Evolutionary conservation across 805 yeast genomes (phyloP).

Genomic region (Ogataea thermomethanolica): DNA sequence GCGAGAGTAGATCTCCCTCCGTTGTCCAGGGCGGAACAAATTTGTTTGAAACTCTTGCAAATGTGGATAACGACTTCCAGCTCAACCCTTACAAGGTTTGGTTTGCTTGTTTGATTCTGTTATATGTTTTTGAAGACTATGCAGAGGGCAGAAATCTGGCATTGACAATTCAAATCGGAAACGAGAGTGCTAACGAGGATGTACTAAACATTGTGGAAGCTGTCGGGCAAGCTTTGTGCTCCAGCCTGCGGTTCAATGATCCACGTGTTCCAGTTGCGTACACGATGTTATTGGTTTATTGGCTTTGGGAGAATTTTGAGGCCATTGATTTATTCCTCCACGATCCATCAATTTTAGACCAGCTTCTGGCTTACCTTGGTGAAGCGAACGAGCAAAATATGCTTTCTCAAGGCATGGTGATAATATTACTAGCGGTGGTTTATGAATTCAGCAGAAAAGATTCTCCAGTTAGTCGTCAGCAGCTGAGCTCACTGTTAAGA

Average conservation of each 20-base stretch:
- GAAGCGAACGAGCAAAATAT: conserved; percentile 35
- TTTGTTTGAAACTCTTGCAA: conserved; percentile 66
- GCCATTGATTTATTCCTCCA: conserved; percentile 74
- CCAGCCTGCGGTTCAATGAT: conserved; percentile 59
- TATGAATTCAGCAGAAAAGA: conserved; percentile 68
- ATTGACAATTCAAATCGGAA: conserved; percentile 53
- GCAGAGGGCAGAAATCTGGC: conserved; percentile 48
- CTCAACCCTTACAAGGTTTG: conserved; percentile 85
- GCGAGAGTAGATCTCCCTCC: conserved; percentile 9
- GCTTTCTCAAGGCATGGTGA: conserved; percentile 66
- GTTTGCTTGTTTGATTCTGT: conserved; percentile 71
- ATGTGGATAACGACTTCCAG: conserved; percentile 66
- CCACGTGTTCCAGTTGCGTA: conserved; percentile 78
- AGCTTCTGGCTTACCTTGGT: conserved; percentile 63
- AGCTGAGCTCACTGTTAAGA: conserved; percentile 57
- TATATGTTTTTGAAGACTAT: conserved; percentile 56
- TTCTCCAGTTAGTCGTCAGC: conserved; percentile 63
- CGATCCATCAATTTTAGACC: conserved; percentile 62
- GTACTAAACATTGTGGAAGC: conserved; percentile 70
- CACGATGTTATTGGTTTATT: conserved; percentile 63
- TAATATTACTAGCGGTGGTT: conserved; percentile 66
- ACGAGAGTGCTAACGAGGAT: conserved; percentile 62
- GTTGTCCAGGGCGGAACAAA: conserved; percentile 48
- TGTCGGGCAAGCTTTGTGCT: conserved; percentile 66
- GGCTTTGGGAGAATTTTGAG: conserved; percentile 73